Conservation (phyloP, 148 eudicot species). For the Polygonum maritimum region DNA sequence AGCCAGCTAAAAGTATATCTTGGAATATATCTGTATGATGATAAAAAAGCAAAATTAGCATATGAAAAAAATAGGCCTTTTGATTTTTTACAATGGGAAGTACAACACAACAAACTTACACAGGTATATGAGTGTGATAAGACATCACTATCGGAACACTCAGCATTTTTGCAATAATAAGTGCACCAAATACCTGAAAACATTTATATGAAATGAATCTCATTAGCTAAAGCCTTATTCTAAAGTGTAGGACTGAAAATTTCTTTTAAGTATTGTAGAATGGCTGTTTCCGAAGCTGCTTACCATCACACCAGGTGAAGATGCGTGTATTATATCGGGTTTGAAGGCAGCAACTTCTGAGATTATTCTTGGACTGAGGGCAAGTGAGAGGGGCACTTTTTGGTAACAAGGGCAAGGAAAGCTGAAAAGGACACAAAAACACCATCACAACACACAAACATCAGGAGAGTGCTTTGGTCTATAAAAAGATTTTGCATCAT, state of each 20-base stretch:
- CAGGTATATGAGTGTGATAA: conserved; percentile 96
- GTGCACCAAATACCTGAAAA: conserved; percentile 83
- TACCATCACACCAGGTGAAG: conserved; percentile 96
- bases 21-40: conserved; percentile 72
- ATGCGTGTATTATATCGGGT: conserved; percentile 93
- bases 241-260: not conserved
- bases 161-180: conserved; percentile 76
- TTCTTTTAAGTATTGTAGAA: not conserved
- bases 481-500: not conserved
- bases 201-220: not conserved
- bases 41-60: conserved; percentile 10
- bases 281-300: conserved; percentile 6
- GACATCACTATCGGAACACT: conserved; percentile 94
- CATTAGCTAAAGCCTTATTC: not conserved
- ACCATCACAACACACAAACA: not conserved
- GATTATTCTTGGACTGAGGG: conserved; percentile 94
- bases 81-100: not conserved
- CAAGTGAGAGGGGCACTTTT: conserved; percentile 90
- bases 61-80: not conserved
- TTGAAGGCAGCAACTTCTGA: conserved; percentile 80
- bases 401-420: conserved; percentile 89
- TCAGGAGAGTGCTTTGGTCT: not conserved
- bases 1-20: conserved; percentile 98
- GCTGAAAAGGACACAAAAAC: conserved; percentile 34
- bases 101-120: conserved; percentile 38